A percentile compares a stretch with the other conserved stretches of the same genome.
Conservation (phyloP, 2,329 filamentous ascomycete genomes). For the Nemania bipapillata region DNA sequence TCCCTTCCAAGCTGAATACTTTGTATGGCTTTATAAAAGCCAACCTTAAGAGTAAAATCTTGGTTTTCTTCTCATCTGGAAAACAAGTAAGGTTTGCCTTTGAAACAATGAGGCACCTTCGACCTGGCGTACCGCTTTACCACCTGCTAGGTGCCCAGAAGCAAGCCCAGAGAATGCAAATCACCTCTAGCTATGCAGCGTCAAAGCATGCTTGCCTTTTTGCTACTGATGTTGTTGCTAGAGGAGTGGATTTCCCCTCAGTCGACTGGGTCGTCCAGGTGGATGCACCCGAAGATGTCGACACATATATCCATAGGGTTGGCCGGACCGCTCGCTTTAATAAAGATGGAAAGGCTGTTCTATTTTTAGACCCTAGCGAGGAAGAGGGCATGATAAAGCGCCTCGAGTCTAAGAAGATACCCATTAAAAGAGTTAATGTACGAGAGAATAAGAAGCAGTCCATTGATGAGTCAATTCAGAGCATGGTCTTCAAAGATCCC, state of each 20-base stretch:
- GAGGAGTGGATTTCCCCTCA: conserved; percentile 93
- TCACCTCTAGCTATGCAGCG: conserved; percentile 82
- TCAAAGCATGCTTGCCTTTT: conserved; percentile 89
- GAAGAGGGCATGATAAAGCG: conserved; percentile 89
- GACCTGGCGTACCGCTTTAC: conserved; percentile 90
- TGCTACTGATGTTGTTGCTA: conserved; percentile 92
- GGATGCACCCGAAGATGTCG: conserved; percentile 95
- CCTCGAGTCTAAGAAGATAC: conserved; percentile 88
- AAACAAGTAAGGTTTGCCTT: conserved; percentile 96
- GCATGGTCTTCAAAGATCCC: conserved; percentile 94
- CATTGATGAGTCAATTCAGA: conserved; percentile 86
- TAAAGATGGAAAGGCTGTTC: conserved; percentile 83
- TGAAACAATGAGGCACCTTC: conserved; percentile 89
- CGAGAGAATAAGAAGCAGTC: conserved; percentile 88
- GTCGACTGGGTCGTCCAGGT: conserved; percentile 99
- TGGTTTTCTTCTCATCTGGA: conserved; percentile 93
- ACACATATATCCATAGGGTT: conserved; percentile 87
- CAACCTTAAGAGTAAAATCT: conserved; percentile 91
- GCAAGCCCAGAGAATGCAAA: conserved; percentile 86
- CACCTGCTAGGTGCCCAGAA: conserved; percentile 82
- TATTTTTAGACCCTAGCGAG: conserved; percentile 93
- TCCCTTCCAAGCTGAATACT: conserved; percentile 90
- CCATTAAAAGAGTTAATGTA: conserved; percentile 85
- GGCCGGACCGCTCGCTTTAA: conserved; percentile 68
- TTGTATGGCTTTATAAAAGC: conserved; percentile 91